Base-by-base conservation (phyloP, 2,329 filamentous ascomycete species). In the Aureobasidium sp. region DNA sequence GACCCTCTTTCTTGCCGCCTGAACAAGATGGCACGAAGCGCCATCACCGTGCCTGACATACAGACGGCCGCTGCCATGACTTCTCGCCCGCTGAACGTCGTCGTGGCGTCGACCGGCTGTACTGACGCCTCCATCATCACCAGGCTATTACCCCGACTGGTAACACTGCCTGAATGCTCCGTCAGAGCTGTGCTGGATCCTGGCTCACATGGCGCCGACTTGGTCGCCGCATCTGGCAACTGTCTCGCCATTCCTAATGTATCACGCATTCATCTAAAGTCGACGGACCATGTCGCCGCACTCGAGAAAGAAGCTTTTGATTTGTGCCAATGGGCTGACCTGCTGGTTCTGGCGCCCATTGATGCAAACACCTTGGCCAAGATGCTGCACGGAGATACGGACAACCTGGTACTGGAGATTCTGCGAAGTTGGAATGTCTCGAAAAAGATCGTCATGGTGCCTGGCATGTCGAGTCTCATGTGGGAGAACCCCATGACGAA, bases 401-500 rank as follows among this genome's bases (percentile, higher is more conserved):
- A 88, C 63, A 94, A 84, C 25, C 76, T 95, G 51, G 76, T 94
- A 6, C 76, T 94, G 49, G 86, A 91, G 61, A 80, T 95, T 1
- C 68, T 96, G 44, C 80, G 90, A 49, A 86, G 87, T 53, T 96
- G 90, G 90, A 84, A 94, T 62, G 83, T 86, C 0, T 85, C 84
- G 6, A 95, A 95, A 71, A 86, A 85, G 61, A 86, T 95, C 25
- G 71, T 95, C 44, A 73, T 96, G 54, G 84, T 95, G 6, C 90
- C 90, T 0, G 88, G 88, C 59, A 94, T 96, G 90, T 91, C 87
- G 29, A 82, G 81, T 1, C 79, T 86, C 56, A 90, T 91, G 82
- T 95, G 89, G 89, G 83, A 90, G 64, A 90, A 93, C 62, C 88
- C 90, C 2, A 84, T 90, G 71, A 95, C 88, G 14, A 88, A 87